Evolutionary conservation across 371 early-diverging fungal species (phyloP).

Genomic region (Nematocida ironsii): DNA sequence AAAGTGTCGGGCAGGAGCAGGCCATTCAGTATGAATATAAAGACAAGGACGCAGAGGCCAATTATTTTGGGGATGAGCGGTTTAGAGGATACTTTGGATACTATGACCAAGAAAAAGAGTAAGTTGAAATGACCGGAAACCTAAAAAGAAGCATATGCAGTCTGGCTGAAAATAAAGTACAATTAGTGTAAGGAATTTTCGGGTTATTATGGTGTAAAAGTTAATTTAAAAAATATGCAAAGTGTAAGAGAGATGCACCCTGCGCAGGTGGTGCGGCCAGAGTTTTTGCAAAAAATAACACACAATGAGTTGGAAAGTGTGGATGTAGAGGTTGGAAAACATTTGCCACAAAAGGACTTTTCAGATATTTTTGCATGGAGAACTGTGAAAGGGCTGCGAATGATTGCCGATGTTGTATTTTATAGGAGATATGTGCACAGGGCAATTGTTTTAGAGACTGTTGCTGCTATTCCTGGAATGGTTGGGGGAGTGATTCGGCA

Average conservation of each 20-base stretch:
- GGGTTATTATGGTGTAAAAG: not conserved
- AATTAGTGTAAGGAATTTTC: not conserved
- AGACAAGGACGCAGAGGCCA: slow-evolving; percentile 33
- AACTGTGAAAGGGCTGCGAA: slow-evolving; percentile 74
- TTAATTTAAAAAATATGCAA: slow-evolving; percentile 27
- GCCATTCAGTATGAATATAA: slow-evolving; percentile 32
- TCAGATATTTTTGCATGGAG: slow-evolving; percentile 74
- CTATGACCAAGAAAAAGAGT: slow-evolving; percentile 22
- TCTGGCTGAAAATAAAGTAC: not conserved
- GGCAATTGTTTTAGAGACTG: slow-evolving; percentile 78
- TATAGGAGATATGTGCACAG: slow-evolving; percentile 76
- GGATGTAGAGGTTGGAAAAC: slow-evolving; percentile 50
- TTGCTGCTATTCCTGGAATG: slow-evolving; percentile 85
- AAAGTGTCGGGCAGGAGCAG: not conserved
- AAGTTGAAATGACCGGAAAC: not conserved
- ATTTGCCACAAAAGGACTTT: slow-evolving; percentile 70
- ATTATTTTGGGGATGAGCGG: slow-evolving; percentile 34
- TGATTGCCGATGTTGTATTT: slow-evolving; percentile 77
- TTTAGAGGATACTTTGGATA: slow-evolving; percentile 43
- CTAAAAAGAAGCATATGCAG: not conserved
- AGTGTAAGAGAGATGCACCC: slow-evolving; percentile 33
- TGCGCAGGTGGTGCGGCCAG: slow-evolving; percentile 41
- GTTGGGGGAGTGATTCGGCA: slow-evolving; percentile 81
- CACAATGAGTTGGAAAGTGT: slow-evolving; percentile 34
- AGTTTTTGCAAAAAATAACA: slow-evolving; percentile 46